Conservation (phyloP, 345 rosid species). For the Heritiera fomes region DNA sequence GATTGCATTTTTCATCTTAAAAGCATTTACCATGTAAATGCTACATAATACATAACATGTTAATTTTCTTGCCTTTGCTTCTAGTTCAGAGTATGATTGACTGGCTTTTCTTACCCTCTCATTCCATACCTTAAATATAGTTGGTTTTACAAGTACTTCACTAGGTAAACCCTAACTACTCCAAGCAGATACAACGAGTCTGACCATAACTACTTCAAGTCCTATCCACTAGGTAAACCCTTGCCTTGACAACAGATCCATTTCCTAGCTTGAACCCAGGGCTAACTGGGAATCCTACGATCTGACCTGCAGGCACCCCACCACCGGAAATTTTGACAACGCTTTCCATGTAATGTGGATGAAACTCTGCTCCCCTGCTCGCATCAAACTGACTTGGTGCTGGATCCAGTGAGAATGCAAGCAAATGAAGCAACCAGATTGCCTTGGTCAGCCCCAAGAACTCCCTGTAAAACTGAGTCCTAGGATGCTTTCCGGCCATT, state of each 20-base stretch:
- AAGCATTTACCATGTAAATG: no score
- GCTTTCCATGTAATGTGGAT: constrained; percentile 85
- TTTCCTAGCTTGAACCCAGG: constrained; percentile 91
- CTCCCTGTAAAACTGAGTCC: constrained; percentile 78
- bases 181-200: not conserved
- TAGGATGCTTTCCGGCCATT: constrained; percentile 67
- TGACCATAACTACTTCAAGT: constrained; percentile 14
- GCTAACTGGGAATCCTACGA: constrained; percentile 76
- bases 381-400: constrained; percentile 85
- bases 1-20: no score
- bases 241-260: constrained; percentile 74
- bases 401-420: constrained; percentile 93
- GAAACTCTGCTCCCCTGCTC: constrained; percentile 77
- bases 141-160: no score
- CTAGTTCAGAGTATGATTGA: no score
- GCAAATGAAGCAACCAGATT: constrained; percentile 88
- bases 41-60: no score
- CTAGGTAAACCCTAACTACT: not conserved
- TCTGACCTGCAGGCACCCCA: constrained; percentile 62
- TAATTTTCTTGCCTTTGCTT: no score
- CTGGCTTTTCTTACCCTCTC: no score
- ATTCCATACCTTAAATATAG: no score
- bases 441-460: constrained; percentile 80
- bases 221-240: constrained; percentile 71
- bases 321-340: constrained; percentile 64